These are phyloP conservation scores for Suhomyces panamericanus DNA, from an alignment of 1,139 yeast species.

Conservation along the genomic window DNA sequence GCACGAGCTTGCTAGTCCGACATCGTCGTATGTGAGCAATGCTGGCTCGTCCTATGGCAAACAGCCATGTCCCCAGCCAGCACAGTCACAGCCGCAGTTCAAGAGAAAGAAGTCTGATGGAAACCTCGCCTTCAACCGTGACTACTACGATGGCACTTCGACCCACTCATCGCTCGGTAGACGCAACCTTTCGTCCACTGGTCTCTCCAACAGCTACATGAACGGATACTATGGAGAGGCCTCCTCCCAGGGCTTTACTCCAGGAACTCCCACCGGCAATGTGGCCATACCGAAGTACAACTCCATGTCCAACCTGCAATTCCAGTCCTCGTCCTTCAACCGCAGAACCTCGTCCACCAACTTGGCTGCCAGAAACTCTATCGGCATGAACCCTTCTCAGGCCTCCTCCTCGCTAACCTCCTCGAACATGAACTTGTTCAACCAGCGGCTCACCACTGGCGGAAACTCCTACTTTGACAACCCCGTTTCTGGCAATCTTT, in stretches of 20 bases:
- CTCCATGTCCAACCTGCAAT: constrained; percentile 13
- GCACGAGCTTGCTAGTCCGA: constrained; percentile 16
- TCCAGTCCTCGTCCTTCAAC: constrained; percentile 23
- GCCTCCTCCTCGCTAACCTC: constrained; percentile 25
- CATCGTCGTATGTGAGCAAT: constrained; percentile 25
- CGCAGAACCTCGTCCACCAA: constrained; percentile 23
- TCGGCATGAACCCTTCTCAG: constrained; percentile 5
- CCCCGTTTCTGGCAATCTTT: constrained; percentile 7
- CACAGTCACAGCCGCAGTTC: constrained; percentile 28
- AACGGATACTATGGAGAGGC: constrained; percentile 6
- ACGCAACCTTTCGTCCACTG: constrained; percentile 16
- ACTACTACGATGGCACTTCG: constrained; percentile 14
- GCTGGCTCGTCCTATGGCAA: constrained; percentile 18
- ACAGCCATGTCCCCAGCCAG: constrained; percentile 1
- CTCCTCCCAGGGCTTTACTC: constrained; percentile 3
- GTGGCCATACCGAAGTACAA: constrained; percentile 10
- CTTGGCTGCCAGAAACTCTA: constrained; percentile 9
- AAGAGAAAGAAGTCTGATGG: constrained; percentile 47
- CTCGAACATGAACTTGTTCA: constrained; percentile 29
- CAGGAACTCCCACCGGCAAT: constrained; percentile 3
- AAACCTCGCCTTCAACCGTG: constrained; percentile 19
- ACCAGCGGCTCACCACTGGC: constrained; percentile 24
- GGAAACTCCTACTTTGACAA: constrained; percentile 33
- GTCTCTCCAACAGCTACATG: constrained; percentile 7
- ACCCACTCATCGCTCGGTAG: constrained; percentile 16